Evolutionary conservation across 345 rosid species (phyloP).

Genomic region (Trapa incisa): DNA sequence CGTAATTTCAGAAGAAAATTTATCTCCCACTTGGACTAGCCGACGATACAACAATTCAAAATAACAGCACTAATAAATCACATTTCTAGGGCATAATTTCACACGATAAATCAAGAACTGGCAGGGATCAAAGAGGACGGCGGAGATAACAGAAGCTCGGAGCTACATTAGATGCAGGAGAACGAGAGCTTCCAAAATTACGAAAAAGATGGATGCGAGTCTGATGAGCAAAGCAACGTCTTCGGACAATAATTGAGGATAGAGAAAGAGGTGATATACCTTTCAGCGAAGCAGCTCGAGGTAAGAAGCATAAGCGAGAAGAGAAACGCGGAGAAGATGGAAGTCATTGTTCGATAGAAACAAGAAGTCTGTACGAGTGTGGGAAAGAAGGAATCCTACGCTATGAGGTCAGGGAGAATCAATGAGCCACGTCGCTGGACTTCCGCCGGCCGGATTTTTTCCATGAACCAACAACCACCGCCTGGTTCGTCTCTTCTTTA

Average conservation of each 20-base stretch:
- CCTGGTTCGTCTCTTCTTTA: background rate
- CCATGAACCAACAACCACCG: background rate
- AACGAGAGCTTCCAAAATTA: background rate
- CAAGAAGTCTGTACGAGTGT: background rate
- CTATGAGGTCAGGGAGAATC: background rate
- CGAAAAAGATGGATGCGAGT: background rate
- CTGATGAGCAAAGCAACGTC: background rate
- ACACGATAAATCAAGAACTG: background rate
- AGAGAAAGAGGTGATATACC: background rate
- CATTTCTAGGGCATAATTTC: background rate
- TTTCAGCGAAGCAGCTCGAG: slow-evolving; percentile 6
- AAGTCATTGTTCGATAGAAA: slow-evolving; percentile 1
- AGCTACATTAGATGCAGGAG: background rate
- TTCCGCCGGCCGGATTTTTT: background rate
- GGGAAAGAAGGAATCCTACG: background rate
- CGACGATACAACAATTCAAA: background rate
- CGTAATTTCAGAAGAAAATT: background rate
- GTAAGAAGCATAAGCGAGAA: background rate
- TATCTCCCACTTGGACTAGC: background rate
- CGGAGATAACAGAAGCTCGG: background rate
- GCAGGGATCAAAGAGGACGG: background rate
- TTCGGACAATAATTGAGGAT: background rate
- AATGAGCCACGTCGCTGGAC: background rate
- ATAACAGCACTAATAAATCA: background rate
- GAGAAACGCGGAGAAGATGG: background rate